These are phyloP conservation scores for Platismatia glauca DNA, from an alignment of 495 filamentous ascomycete genomes.

Conservation along the genomic window DNA sequence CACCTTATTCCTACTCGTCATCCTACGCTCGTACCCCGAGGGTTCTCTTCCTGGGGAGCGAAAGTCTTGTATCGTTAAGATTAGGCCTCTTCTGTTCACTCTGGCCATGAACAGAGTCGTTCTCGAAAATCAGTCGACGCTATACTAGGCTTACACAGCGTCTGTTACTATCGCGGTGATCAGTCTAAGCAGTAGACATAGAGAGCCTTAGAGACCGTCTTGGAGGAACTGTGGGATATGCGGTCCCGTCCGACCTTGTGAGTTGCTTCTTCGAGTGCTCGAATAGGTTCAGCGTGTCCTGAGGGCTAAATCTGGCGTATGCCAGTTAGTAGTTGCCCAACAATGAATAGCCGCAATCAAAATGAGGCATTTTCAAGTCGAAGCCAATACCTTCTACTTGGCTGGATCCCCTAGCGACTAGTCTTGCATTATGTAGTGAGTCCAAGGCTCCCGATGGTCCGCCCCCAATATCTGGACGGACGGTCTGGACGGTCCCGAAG, in stretches of 20 bases:
- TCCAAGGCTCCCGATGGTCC: too few species aligned
- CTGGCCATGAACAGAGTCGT: constrained; percentile 10
- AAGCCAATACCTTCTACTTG: too few species aligned
- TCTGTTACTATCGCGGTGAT: neutral
- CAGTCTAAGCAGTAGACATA: neutral
- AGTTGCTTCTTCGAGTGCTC: neutral
- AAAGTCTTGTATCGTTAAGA: neutral
- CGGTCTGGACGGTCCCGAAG: too few species aligned
- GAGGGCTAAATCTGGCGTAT: neutral
- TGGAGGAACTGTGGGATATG: constrained; percentile 13
- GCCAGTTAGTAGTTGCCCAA: too few species aligned
- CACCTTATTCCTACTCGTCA: too few species aligned
- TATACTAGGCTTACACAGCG: neutral
- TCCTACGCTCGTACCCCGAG: too few species aligned
- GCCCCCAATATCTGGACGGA: too few species aligned
- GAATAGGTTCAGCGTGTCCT: neutral
- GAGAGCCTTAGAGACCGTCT: constrained; percentile 5
- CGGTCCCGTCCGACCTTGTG: constrained; percentile 11
- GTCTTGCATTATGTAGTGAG: too few species aligned
- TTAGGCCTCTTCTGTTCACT: constrained; percentile 6
- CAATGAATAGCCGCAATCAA: too few species aligned
- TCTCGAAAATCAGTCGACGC: constrained; percentile 5
- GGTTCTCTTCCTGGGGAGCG: neutral
- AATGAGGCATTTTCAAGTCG: too few species aligned
- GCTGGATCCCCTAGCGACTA: too few species aligned